Evolutionary conservation across 352 stramenopile species (phyloP).

Genomic region (Phytophthora pluvialis): DNA sequence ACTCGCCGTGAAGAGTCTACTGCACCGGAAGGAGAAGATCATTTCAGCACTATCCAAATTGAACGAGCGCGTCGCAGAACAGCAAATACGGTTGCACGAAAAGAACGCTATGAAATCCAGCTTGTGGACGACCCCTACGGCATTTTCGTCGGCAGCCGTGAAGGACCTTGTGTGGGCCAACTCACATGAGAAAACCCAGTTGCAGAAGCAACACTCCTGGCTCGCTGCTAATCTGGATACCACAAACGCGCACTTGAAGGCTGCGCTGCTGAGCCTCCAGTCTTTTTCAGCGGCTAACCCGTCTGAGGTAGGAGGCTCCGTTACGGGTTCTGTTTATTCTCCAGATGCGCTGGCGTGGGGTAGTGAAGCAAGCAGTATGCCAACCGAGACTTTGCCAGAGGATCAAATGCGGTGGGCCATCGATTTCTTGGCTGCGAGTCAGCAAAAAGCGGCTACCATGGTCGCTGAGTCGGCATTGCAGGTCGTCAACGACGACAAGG

Average conservation of each 20-base stretch:
- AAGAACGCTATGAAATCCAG: constrained; percentile 36
- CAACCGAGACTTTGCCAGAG: constrained; percentile 42
- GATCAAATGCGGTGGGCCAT: constrained; percentile 75
- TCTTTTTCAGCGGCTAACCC: constrained; percentile 35
- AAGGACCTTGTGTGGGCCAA: constrained; percentile 34
- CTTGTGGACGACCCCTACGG: constrained; percentile 31
- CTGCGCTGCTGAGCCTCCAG: constrained; percentile 69
- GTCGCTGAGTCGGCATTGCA: constrained; percentile 29
- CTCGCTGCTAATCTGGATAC: constrained; percentile 67
- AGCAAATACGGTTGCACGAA: constrained; percentile 25
- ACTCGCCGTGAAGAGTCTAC: constrained; percentile 57
- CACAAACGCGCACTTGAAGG: constrained; percentile 66
- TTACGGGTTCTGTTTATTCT: constrained; percentile 9
- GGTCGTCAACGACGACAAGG: constrained; percentile 27
- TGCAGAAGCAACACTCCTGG: constrained; percentile 74
- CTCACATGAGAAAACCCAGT: constrained; percentile 33
- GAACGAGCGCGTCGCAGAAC: constrained; percentile 44
- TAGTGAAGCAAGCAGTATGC: constrained; percentile 7
- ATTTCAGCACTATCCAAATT: constrained; percentile 52
- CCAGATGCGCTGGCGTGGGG: constrained; percentile 7
- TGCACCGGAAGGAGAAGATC: constrained; percentile 81
- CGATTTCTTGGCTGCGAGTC: constrained; percentile 56
- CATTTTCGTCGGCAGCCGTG: constrained; percentile 34
- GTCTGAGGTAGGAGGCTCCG: not conserved
- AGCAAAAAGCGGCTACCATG: constrained; percentile 43